Evolutionary conservation across 768 basidiomycete species (phyloP), one percentile per base, ranked within the genome.

Genomic region (Leccinum longicurvipes): DNA sequence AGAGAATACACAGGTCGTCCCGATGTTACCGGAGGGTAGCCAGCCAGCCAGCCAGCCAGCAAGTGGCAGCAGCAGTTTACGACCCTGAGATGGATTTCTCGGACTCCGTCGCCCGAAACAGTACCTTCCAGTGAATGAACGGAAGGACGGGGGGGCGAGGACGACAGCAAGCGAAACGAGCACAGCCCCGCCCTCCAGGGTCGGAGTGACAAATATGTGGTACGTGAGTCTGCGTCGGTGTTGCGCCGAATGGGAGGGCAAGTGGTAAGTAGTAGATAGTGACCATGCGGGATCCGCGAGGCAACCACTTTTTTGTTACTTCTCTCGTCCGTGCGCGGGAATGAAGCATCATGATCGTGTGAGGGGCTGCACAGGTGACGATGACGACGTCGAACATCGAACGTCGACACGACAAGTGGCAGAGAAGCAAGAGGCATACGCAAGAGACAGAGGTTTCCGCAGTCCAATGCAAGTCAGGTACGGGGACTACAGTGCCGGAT

Each of bases 241-340:
- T 56, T 61, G 56, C 57, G 61, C 59, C 57, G 9, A 41, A 11
- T 10, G 39, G 25, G 39, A 31, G 36, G 24, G 32, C 6, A 45
- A 45, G 15, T 14, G 39, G 23, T 23, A 17, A 45, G 15, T 23
- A 17, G 24, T 29, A 65, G 57, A 63, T 60, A 61, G 21, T 14
- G 57, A 54, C 67, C 67, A 69, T 63, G 67, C 66, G 60, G 57
- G 56, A 51, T 61, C 66, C 67, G 66, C 66, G 61, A 69, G 67
- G 67, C 67, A 56, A 15, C 51, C 31, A 45, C 21, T 34, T 8
- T 14, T 45, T 14, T 14, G 44, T 8, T 45, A 25, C 23, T 14
- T 45, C 53, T 58, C 51, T 52, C 58, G 52, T 49, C 59, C 56
- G 25, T 50, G 60, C 61, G 63, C 67, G 68, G 67, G 68, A 68